These are phyloP conservation scores for Ustilago cynodontis DNA, from an alignment of 1,284 basidiomycete species.

Conservation along the genomic window DNA sequence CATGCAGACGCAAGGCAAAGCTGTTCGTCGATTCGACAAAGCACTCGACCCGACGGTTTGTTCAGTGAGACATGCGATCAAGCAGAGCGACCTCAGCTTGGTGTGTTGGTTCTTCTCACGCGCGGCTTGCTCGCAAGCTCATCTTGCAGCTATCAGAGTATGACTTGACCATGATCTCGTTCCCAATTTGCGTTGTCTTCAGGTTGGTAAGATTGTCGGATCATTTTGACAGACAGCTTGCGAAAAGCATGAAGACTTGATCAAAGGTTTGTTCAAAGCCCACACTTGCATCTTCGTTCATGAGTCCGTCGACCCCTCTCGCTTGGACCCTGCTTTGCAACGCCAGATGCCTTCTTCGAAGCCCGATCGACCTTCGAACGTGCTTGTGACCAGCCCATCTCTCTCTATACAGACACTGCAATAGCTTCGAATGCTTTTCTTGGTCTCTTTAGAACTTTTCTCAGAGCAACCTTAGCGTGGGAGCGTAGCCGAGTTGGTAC, in stretches of 20 bases:
- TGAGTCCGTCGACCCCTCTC: neutral
- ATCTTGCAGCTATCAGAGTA: neutral
- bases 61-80: neutral
- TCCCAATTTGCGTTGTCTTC: no score
- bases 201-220: no score
- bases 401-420: no score
- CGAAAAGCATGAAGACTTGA: no score
- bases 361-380: no score
- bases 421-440: neutral
- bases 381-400: no score
- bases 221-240: no score
- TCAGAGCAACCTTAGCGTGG: neutral
- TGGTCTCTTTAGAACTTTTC: neutral
- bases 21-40: neutral
- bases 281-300: neutral
- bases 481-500: constrained; percentile 3
- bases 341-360: neutral
- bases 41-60: neutral
- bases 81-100: no score
- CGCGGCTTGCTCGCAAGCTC: neutral
- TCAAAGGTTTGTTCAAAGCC: no score
- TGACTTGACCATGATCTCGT: no score
- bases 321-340: neutral
- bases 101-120: no score
- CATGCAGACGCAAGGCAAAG: no score